These are phyloP conservation scores for Malassezia pachydermatis DNA, from an alignment of 1,284 basidiomycete species.

Conservation along the genomic window DNA sequence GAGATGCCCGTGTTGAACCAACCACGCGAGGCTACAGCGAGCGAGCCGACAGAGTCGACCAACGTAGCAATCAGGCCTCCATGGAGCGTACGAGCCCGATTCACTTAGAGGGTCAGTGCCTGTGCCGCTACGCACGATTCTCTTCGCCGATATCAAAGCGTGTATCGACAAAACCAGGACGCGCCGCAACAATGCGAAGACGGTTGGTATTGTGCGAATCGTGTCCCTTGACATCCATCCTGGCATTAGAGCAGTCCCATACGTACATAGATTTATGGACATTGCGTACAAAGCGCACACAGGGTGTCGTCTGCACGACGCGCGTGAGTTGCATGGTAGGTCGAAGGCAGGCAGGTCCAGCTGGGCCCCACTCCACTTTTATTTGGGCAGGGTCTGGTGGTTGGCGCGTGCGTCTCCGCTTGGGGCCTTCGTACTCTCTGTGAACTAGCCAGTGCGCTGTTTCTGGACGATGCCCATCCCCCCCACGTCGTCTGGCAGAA, in stretches of 20 bases:
- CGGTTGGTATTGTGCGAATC: slow-evolving; percentile 31
- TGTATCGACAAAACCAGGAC: slow-evolving; percentile 28
- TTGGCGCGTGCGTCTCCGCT: too few relatives aligned
- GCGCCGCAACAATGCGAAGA: slow-evolving; percentile 24
- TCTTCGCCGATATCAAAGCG: slow-evolving; percentile 24
- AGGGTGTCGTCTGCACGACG: slow-evolving; percentile 15
- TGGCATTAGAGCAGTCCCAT: slow-evolving; percentile 4
- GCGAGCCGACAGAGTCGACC: slow-evolving; percentile 72
- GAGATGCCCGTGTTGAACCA: slow-evolving; percentile 75
- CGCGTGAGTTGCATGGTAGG: slow-evolving; percentile 1
- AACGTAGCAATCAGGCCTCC: slow-evolving; percentile 74
- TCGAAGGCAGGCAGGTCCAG: background rate
- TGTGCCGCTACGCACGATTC: slow-evolving; percentile 19
- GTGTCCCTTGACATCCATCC: slow-evolving; percentile 25
- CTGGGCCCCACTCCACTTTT: too few relatives aligned
- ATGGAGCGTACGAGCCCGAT: slow-evolving; percentile 55
- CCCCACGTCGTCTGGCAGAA: slow-evolving; percentile 1
- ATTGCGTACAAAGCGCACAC: slow-evolving; percentile 25
- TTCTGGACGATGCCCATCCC: too few relatives aligned
- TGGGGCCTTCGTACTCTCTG: too few relatives aligned
- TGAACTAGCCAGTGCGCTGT: too few relatives aligned
- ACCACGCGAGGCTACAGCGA: slow-evolving; percentile 70
- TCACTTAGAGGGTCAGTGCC: slow-evolving; percentile 18
- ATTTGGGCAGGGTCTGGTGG: too few relatives aligned
- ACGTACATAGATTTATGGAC: slow-evolving; percentile 16